These are phyloP conservation scores for Fusarium equiseti DNA, from an alignment of 2,329 filamentous ascomycete species.

Conservation along the genomic window DNA sequence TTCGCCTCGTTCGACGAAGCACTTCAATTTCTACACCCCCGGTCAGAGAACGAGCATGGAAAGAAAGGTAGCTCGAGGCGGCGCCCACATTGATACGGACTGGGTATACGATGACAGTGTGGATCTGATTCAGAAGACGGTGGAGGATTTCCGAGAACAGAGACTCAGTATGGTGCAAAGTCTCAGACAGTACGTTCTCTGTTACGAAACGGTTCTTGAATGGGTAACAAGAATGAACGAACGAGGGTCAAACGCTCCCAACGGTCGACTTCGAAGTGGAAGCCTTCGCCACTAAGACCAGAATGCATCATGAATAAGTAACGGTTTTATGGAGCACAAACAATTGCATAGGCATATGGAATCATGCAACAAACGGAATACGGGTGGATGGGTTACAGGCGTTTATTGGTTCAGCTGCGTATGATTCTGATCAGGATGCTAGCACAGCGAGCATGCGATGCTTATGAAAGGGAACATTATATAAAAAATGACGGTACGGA, in stretches of 20 bases:
- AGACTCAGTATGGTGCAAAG: constrained; percentile 97
- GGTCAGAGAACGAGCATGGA: constrained; percentile 32
- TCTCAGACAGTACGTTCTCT: constrained; percentile 91
- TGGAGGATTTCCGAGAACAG: constrained; percentile 90
- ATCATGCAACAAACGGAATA: constrained; percentile 31
- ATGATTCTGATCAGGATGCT: constrained; percentile 15
- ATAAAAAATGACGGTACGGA: constrained; percentile 27
- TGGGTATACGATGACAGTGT: constrained; percentile 79
- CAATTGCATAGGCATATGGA: constrained; percentile 35
- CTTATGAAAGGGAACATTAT: constrained; percentile 33
- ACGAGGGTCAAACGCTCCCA: constrained; percentile 29
- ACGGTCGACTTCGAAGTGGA: constrained; percentile 49
- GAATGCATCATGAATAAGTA: constrained; percentile 30
- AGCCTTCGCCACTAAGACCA: constrained; percentile 45
- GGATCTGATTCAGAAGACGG: constrained; percentile 87
- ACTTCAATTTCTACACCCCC: constrained; percentile 41
- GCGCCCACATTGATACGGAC: constrained; percentile 58
- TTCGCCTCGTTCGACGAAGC: constrained; percentile 47
- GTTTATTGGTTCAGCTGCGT: constrained; percentile 36
- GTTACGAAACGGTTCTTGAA: constrained; percentile 94
- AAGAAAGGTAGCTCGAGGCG: constrained; percentile 20
- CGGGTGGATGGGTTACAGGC: constrained; percentile 27
- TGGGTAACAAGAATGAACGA: constrained; percentile 74
- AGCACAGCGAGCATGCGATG: constrained; percentile 34
- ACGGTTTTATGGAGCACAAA: constrained; percentile 36